These are phyloP conservation scores for Globisporangium cederbergense DNA, from an alignment of 352 stramenopile genomes.

Conservation along the genomic window DNA sequence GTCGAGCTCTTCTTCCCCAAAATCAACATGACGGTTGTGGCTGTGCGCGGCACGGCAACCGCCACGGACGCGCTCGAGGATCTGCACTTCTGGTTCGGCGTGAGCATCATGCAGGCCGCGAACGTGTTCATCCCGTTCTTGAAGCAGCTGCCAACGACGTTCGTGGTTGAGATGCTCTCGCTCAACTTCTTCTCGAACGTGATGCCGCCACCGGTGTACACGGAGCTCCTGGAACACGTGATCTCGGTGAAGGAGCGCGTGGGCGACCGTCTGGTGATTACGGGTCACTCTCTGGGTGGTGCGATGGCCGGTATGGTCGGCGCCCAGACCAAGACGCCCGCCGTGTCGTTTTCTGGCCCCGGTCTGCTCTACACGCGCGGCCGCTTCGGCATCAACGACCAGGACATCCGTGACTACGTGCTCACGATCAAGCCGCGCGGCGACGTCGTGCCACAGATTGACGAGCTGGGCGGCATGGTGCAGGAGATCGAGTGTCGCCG, in stretches of 20 bases:
- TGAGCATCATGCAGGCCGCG: conserved; percentile 83
- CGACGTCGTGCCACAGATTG: conserved; percentile 80
- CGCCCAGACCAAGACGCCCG: conserved; percentile 75
- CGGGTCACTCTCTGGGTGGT: conserved; percentile 78
- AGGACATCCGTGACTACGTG: conserved; percentile 81
- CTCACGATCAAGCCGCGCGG: conserved; percentile 78
- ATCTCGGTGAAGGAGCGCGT: conserved; percentile 51
- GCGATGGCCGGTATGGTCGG: conserved; percentile 84
- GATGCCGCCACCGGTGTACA: conserved; percentile 81
- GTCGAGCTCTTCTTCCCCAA: conserved; percentile 79
- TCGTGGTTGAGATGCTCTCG: conserved; percentile 82
- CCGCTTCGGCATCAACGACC: conserved; percentile 66
- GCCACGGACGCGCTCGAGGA: conserved; percentile 83
- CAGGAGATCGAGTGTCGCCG: conserved; percentile 85
- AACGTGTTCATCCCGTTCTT: conserved; percentile 86
- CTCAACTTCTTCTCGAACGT: conserved; percentile 66
- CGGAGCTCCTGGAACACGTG: conserved; percentile 66
- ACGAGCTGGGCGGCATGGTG: conserved; percentile 82
- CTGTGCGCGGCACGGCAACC: conserved; percentile 77
- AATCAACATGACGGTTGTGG: conserved; percentile 85
- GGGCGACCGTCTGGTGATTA: conserved; percentile 73
- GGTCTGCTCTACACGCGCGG: conserved; percentile 77
- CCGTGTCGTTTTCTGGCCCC: conserved; percentile 80
- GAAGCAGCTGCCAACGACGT: conserved; percentile 72
- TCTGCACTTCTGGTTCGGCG: conserved; percentile 85